Base-by-base conservation (phyloP, 1,139 yeast species). In the Wickerhamomyces sp. region DNA sequence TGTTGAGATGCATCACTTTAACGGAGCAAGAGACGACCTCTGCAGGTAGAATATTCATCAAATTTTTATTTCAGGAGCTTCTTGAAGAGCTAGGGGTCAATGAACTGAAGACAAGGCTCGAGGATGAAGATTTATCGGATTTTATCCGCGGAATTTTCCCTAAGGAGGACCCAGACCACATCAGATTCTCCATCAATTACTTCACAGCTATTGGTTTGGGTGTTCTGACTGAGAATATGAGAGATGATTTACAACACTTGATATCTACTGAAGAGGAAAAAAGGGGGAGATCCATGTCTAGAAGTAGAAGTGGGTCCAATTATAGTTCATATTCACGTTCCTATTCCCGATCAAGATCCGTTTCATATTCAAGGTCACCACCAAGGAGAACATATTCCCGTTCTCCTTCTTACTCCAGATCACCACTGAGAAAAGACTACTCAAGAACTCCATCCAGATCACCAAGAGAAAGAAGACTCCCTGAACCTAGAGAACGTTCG, bases 171-270 rank as follows among this genome's bases (percentile, higher is more conserved):
- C 69, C 76, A 0, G 88, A 84, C n/a, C 72, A 81, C 47, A 67
- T 83, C 11, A 69, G 94, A 48, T 93, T 90, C 61, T 78, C 95
- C 2, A 89, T 91, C 61, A 93, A 93, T 60, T 93, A 76, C 62
- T 93, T 91, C 65, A 91, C 98, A 0, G 96, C 97, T 2, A 89
- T 93, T 54, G 95, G 95, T 0, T 64, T 91, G 45, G 98, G 98
- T 41, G 74, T 76, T 2, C 62, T 93, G 48, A 91, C 98, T 0
- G 96, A 89, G 41, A 76, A 69, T 10, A 85, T 90, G 95, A 76
- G 99, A 65, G 73, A 69, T 10, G 72, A 69, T 2, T 36, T 58
- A 27, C 45, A 50, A 27, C 45, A 39, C 34, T 40, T 44, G 38
- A 44, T 43, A 44, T 62, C 45, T 38, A 63, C 42, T 26, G 61